Conservation (phyloP, 768 basidiomycete species). For the Suillus brevipes region DNA sequence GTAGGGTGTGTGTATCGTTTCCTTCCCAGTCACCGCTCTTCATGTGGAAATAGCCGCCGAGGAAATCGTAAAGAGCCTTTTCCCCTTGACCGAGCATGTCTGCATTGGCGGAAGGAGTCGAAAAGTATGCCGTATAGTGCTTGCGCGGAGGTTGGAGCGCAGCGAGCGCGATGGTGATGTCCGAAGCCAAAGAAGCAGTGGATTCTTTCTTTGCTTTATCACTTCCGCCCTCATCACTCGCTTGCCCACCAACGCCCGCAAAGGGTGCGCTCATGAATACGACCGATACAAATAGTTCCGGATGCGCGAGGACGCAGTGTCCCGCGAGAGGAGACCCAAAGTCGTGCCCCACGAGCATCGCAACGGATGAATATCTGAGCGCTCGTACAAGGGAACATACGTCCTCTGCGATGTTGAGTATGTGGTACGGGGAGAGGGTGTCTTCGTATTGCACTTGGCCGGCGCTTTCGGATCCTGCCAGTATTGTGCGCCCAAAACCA, state of each 20-base stretch:
- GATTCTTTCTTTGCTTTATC: constrained; percentile 19
- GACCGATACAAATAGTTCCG: constrained; percentile 55
- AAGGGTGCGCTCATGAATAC: constrained; percentile 65
- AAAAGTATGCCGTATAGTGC: constrained; percentile 56
- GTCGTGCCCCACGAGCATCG: constrained; percentile 62
- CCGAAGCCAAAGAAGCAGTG: constrained; percentile 10
- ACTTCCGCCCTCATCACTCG: constrained; percentile 13
- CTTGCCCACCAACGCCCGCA: constrained; percentile 38
- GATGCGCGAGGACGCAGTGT: constrained; percentile 52
- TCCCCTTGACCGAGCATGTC: constrained; percentile 37
- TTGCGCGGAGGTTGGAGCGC: constrained; percentile 52
- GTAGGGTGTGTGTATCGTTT: constrained; percentile 43
- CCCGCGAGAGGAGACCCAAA: constrained; percentile 57
- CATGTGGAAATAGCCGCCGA: constrained; percentile 39
- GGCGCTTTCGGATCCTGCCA: constrained; percentile 9
- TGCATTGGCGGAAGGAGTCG: constrained; percentile 44
- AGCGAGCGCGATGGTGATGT: constrained; percentile 31
- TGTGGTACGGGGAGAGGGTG: constrained; percentile 49
- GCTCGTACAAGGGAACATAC: constrained; percentile 50
- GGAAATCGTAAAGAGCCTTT: constrained; percentile 24
- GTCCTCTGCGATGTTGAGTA: constrained; percentile 53
- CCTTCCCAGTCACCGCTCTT: constrained; percentile 57
- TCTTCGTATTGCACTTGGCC: constrained; percentile 43
- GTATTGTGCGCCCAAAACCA: constrained; percentile 47
- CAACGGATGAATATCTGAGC: constrained; percentile 47